phyloP scores from a whole-genome alignment of 2,329 filamentous ascomycete genomes.

The Mollisiaceae sp. region DNA sequence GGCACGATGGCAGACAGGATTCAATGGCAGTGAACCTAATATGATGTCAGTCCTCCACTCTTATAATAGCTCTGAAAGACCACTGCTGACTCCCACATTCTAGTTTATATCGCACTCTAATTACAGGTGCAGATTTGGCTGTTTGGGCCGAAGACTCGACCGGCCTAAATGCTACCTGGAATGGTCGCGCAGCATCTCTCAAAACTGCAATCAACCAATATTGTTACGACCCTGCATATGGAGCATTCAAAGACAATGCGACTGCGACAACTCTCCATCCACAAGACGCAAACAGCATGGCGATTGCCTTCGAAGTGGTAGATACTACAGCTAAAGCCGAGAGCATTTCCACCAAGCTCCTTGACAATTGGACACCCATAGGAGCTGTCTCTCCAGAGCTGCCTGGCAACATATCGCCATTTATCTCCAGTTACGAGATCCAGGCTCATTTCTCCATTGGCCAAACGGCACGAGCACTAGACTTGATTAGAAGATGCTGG shows the following conservation, averaged over 20 bases:
- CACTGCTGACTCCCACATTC: conserved; percentile 7
- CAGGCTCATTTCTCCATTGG: conserved; percentile 58
- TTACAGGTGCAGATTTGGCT: conserved; percentile 52
- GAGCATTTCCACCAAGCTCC: conserved; percentile 42
- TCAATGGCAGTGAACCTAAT: conserved; percentile 37
- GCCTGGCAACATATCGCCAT: conserved; percentile 61
- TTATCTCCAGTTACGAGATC: conserved; percentile 64
- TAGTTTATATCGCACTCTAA: conserved; percentile 51
- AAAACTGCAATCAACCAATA: conserved; percentile 33
- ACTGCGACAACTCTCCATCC: conserved; percentile 61
- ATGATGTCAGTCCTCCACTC: conserved; percentile 34
- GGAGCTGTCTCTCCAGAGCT: conserved; percentile 61
- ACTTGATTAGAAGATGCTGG: conserved; percentile 62
- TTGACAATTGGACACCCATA: conserved; percentile 58
- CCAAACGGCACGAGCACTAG: conserved; percentile 55
- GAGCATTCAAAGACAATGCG: conserved; percentile 43
- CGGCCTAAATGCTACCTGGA: conserved; percentile 31
- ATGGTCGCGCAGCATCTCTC: conserved; percentile 23
- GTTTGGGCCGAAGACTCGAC: conserved; percentile 44
- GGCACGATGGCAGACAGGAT: conserved; percentile 38
- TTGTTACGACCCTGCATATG: conserved; percentile 31
- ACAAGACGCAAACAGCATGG: conserved; percentile 65
- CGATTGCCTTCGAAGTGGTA: conserved; percentile 46
- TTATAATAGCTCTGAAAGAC: neutral
- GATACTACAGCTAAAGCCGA: conserved; percentile 34